Evolutionary conservation across 805 yeast genomes (phyloP), one percentile per base, ranked within the genome.

Genomic region (Candida verbasci): DNA sequence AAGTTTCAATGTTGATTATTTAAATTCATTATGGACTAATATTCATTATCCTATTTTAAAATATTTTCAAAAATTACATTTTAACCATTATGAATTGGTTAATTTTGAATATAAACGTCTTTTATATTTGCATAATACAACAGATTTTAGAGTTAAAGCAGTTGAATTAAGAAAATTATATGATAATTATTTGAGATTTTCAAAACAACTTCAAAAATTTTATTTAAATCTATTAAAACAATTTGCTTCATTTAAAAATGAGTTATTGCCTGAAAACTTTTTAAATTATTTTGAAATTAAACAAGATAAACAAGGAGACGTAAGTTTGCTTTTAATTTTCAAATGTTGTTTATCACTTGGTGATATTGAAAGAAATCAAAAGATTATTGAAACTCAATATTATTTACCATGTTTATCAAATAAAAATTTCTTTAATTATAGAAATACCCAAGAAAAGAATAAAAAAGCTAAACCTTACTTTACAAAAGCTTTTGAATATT

Each of bases 11-110:
- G 10, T 21, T 21, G 24, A 8, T 21, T 8, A 47, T 31, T 44
- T 67, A 14, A 82, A 77, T 35, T 46, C 53, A 4, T 54, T 78
- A 15, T 82, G 88, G 88, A 52, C 64, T 22, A 75, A 76, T 4
- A 68, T 82, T 43, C 82, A 78, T 45, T 77, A 78, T 47, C 86
- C 86, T 2, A 71, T 77, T 2, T 68, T 81, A 42, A 80, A 78
- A 45, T 70, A 70, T 50, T 80, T 70, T 47, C 78, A 74, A 49
- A 47, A 53, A 14, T 58, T 55, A 22, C 71, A 63, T 45, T 56
- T 52, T 12, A 49, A 37, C 10, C 42, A 55, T 21, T 58, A 47
- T 35, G 38, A 40, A 11, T 44, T 48, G 7, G 46, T 48, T 34
- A 35, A 43, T 6, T 25, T 33, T 8, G 38, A 53, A 15, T 43